These are phyloP conservation scores for Capsicum rhomboideum DNA, from an alignment of 257 asterid species.

Conservation along the genomic window DNA sequence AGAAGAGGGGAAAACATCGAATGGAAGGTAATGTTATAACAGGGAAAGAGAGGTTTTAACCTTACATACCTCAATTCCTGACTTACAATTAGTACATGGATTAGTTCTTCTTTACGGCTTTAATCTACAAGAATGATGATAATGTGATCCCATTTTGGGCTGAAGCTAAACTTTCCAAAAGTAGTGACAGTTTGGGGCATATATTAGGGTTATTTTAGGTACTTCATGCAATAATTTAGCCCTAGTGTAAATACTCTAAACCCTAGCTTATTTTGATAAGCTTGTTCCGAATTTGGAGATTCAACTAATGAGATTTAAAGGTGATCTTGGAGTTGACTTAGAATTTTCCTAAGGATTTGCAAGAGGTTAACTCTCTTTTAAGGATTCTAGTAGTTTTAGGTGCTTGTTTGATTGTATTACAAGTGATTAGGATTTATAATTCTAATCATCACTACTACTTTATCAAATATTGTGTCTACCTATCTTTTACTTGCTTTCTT, in stretches of 20 bases:
- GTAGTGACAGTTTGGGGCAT: no score
- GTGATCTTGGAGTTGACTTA: background rate
- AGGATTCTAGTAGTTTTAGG: background rate
- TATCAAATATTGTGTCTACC: background rate
- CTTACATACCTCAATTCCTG: background rate
- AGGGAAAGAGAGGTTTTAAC: background rate
- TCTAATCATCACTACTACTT: background rate
- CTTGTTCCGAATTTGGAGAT: background rate
- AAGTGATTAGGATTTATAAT: background rate
- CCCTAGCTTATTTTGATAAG: background rate
- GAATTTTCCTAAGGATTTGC: background rate
- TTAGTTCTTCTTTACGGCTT: background rate
- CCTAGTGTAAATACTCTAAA: background rate
- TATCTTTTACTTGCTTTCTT: background rate
- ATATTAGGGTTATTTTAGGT: background rate
- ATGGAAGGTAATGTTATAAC: background rate
- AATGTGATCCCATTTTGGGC: background rate
- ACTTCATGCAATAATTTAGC: background rate
- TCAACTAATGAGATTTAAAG: background rate
- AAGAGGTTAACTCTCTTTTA: background rate
- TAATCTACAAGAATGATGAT: background rate
- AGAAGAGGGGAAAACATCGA: background rate
- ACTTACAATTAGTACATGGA: background rate
- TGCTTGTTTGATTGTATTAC: background rate
- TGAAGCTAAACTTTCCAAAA: no score